Conservation (phyloP, 129 eudicot species). For the Helichrysum umbraculigerum region DNA sequence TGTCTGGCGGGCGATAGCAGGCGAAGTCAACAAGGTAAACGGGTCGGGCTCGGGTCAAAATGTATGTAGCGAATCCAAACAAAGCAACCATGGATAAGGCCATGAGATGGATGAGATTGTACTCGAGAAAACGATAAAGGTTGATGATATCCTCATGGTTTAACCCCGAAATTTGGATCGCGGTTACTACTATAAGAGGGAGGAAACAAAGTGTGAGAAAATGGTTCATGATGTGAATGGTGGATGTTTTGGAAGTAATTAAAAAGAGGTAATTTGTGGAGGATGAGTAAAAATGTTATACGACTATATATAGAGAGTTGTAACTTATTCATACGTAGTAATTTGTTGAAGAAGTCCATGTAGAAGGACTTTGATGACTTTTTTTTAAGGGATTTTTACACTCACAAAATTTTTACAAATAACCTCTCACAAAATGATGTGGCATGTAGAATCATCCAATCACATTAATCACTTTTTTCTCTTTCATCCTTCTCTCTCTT, state of each 20-base stretch:
- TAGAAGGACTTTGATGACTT: not conserved
- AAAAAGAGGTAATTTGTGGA: not conserved
- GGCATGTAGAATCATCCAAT: no score
- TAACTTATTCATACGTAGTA: not conserved
- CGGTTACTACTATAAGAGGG: constrained; percentile 19
- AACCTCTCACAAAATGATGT: no score
- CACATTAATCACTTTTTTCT: no score
- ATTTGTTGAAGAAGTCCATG: not conserved
- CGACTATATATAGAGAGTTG: not conserved
- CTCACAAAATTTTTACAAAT: no score
- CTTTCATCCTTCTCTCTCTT: no score
- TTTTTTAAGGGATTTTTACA: no score
- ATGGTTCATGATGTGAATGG: constrained; percentile 23
- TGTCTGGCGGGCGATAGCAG: constrained; percentile 5
- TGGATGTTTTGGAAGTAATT: no score
- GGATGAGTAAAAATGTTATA: not conserved
- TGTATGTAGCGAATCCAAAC: not conserved
- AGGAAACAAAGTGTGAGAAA: constrained; percentile 26
- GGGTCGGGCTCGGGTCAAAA: not conserved
- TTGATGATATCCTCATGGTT: not conserved
- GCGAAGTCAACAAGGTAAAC: constrained; percentile 7
- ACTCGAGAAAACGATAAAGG: not conserved
- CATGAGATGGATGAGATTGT: not conserved
- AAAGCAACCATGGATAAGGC: not conserved
- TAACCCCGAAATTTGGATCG: not conserved